These are phyloP conservation scores for Chlorella vulgaris DNA, from an alignment of 139 green algal species.

Conservation along the genomic window DNA sequence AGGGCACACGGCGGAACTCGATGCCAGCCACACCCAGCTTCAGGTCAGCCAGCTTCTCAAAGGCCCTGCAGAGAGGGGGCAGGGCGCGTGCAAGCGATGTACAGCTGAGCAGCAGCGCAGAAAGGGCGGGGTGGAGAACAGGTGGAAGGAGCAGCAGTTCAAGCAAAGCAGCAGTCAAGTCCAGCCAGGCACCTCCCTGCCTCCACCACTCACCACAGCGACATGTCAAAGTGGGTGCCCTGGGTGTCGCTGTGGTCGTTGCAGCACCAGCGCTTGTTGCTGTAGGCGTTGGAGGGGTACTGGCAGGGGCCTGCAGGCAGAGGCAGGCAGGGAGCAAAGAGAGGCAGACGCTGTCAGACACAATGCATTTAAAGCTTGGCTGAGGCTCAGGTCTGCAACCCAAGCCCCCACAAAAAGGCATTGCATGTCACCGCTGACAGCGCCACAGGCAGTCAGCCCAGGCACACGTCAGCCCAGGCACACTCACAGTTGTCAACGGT, in stretches of 20 bases:
- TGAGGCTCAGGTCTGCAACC: too few species aligned
- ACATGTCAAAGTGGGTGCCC: constrained; percentile 39
- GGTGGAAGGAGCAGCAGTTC: background rate
- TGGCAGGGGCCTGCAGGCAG: constrained; percentile 36
- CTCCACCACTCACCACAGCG: constrained; percentile 27
- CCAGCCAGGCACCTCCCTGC: background rate
- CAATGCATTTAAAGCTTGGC: too few species aligned
- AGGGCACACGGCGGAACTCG: constrained; percentile 8
- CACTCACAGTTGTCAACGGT: constrained; percentile 40
- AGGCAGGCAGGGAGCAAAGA: background rate
- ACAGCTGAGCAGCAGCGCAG: too few species aligned
- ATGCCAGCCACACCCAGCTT: background rate
- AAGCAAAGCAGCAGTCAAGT: background rate
- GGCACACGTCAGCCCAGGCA: background rate
- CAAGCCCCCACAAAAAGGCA: too few species aligned
- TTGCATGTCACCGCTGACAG: too few species aligned
- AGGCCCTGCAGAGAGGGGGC: background rate
- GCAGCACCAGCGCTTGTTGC: constrained; percentile 57
- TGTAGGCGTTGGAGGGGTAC: constrained; percentile 44
- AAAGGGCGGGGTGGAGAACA: background rate
- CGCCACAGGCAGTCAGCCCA: too few species aligned
- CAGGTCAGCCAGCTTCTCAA: constrained; percentile 5
- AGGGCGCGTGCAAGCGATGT: too few species aligned
- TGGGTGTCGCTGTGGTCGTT: constrained; percentile 27
- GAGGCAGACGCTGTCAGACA: background rate